Evolutionary conservation across 2,329 filamentous ascomycete species (phyloP).

Genomic region (Fusarium pseudonygamai): DNA sequence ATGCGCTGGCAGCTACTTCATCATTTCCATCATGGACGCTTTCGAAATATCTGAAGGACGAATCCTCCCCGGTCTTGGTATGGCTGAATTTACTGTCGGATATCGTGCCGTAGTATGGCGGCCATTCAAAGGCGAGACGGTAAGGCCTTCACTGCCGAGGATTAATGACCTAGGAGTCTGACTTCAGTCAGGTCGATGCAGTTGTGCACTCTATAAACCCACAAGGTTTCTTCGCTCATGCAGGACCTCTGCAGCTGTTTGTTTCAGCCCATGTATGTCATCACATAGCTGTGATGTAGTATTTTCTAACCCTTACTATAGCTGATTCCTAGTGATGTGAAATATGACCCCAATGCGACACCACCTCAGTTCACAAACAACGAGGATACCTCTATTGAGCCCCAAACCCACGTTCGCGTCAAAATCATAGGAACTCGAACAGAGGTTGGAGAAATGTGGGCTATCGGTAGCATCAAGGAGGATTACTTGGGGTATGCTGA

Average conservation of each 20-base stretch:
- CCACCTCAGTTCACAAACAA: constrained; percentile 98
- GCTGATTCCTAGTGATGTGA: constrained; percentile 92
- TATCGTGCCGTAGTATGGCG: constrained; percentile 98
- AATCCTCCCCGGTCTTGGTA: constrained; percentile 88
- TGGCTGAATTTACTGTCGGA: constrained; percentile 93
- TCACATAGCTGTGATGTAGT: not conserved
- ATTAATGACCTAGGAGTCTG: constrained; percentile 41
- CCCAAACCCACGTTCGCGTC: constrained; percentile 89
- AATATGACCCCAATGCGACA: constrained; percentile 94
- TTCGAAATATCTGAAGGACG: constrained; percentile 94
- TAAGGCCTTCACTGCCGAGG: constrained; percentile 57
- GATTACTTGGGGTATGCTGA: constrained; percentile 71
- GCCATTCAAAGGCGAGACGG: constrained; percentile 97
- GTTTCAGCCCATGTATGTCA: constrained; percentile 80
- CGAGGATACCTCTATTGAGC: constrained; percentile 91
- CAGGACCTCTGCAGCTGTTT: constrained; percentile 80
- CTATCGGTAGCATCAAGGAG: constrained; percentile 96
- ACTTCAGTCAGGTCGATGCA: constrained; percentile 79
- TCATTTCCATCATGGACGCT: constrained; percentile 97
- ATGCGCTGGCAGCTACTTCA: constrained; percentile 95
- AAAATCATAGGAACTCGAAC: constrained; percentile 95
- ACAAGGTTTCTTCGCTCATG: constrained; percentile 89
- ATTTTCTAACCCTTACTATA: constrained; percentile 49
- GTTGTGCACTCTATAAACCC: constrained; percentile 91
- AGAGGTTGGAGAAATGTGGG: constrained; percentile 95